These are phyloP conservation scores for Neurospora hispaniola DNA, from an alignment of 495 filamentous ascomycete genomes.

Conservation along the genomic window DNA sequence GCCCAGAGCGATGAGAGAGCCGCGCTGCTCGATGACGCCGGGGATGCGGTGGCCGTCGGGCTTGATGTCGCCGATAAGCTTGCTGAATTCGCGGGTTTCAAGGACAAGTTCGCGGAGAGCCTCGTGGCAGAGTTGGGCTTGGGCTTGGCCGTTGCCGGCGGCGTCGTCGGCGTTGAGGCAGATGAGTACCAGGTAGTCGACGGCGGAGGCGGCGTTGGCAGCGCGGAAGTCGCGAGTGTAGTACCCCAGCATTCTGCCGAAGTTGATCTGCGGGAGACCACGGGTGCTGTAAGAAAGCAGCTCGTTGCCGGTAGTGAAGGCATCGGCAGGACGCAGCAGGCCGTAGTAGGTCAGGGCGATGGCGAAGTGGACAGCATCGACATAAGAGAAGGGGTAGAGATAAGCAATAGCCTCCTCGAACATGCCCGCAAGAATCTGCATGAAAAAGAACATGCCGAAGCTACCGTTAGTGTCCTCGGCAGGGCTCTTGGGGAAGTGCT, in stretches of 20 bases:
- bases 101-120: constrained; percentile 90
- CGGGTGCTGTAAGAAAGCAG: constrained; percentile 60
- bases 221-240: constrained; percentile 94
- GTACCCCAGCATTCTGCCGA: constrained; percentile 82
- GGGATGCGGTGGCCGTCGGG: constrained; percentile 70
- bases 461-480: constrained; percentile 57
- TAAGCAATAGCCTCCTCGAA: constrained; percentile 91
- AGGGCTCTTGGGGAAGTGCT: constrained; percentile 67
- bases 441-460: constrained; percentile 84
- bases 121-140: constrained; percentile 78
- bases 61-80: constrained; percentile 82
- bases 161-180: constrained; percentile 80
- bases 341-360: constrained; percentile 87
- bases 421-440: constrained; percentile 83
- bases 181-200: constrained; percentile 88
- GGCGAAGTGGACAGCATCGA: constrained; percentile 90
- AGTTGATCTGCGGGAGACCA: constrained; percentile 80
- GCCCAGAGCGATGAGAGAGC: constrained; percentile 66
- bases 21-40: constrained; percentile 82
- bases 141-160: constrained; percentile 60
- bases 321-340: constrained; percentile 72
- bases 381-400: constrained; percentile 77
- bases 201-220: constrained; percentile 71
- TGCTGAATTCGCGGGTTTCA: constrained; percentile 88
- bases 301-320: constrained; percentile 56